Evolutionary conservation across 129 eudicot genomes (phyloP).

Genomic region (Lonicera japonica): DNA sequence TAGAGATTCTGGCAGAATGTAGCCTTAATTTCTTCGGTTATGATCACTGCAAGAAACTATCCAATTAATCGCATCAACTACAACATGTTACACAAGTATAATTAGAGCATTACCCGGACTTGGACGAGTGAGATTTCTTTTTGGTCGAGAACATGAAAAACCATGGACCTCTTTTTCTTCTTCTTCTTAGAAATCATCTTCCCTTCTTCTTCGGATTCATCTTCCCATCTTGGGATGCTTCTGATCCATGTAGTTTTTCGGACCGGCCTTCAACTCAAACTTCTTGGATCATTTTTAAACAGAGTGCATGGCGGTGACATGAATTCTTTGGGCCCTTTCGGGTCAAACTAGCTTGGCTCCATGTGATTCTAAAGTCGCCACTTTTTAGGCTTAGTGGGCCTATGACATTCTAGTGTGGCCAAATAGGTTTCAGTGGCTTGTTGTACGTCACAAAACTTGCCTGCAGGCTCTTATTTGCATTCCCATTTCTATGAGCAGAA

Average conservation of each 20-base stretch:
- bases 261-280: constrained; percentile 26
- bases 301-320: too few relatives aligned
- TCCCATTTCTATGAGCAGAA: constrained; percentile 8
- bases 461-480: constrained; percentile 33
- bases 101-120: constrained; percentile 19
- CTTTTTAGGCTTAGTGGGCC: too few relatives aligned
- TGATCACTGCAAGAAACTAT: constrained; percentile 1
- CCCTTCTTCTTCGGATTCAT: constrained; percentile 48
- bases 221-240: constrained; percentile 45
- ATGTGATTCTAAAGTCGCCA: too few relatives aligned
- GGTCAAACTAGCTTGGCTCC: too few relatives aligned
- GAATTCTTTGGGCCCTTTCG: too few relatives aligned
- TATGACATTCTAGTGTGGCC: too few relatives aligned
- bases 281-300: constrained; percentile 17
- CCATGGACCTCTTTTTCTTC: constrained; percentile 58
- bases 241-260: constrained; percentile 46
- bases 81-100: neutral
- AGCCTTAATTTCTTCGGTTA: too few relatives aligned
- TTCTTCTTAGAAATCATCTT: too few relatives aligned
- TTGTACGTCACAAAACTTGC: constrained; percentile 54
- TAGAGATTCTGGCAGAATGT: too few relatives aligned
- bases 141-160: constrained; percentile 58
- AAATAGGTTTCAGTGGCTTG: too few relatives aligned
- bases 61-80: too few relatives aligned
- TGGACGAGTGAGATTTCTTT: constrained; percentile 46